phyloP scores from a whole-genome alignment of 2,329 filamentous ascomycete species.

The Sclerotinia subarctica region DNA sequence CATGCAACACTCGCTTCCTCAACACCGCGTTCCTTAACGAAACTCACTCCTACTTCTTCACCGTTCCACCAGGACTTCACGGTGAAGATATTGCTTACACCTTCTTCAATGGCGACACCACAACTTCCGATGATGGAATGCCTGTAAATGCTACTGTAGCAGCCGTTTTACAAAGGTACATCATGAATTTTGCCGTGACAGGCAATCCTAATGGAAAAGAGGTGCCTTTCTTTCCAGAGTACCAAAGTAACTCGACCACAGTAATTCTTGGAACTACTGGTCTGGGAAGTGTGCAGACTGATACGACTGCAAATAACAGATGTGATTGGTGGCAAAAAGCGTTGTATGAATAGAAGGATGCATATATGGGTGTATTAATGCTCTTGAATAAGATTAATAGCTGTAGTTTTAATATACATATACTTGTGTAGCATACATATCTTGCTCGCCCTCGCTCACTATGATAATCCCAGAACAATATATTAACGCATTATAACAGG shows the following conservation, averaged over 20 bases:
- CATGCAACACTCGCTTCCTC: conserved; percentile 53
- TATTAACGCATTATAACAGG: background rate
- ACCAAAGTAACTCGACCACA: conserved; percentile 26
- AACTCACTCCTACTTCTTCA: conserved; percentile 52
- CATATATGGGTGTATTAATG: background rate
- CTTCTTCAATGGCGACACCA: conserved; percentile 46
- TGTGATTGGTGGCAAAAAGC: conserved; percentile 40
- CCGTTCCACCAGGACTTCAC: conserved; percentile 51
- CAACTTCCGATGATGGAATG: conserved; percentile 27
- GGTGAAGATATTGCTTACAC: conserved; percentile 51
- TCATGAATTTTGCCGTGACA: conserved; percentile 38
- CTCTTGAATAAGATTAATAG: background rate
- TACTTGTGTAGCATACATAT: background rate
- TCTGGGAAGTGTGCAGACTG: conserved; percentile 25
- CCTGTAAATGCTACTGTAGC: conserved; percentile 39
- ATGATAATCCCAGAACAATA: background rate
- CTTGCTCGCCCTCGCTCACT: background rate
- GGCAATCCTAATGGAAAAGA: conserved; percentile 37
- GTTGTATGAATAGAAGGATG: conserved; percentile 21
- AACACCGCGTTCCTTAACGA: conserved; percentile 45
- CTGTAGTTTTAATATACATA: background rate
- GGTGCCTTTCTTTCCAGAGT: conserved; percentile 29
- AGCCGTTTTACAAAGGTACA: conserved; percentile 40
- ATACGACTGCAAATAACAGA: conserved; percentile 36
- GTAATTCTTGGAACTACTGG: conserved; percentile 23